Base-by-base conservation (phyloP, 257 asterid genomes). In the Ligustrum vulgare region DNA sequence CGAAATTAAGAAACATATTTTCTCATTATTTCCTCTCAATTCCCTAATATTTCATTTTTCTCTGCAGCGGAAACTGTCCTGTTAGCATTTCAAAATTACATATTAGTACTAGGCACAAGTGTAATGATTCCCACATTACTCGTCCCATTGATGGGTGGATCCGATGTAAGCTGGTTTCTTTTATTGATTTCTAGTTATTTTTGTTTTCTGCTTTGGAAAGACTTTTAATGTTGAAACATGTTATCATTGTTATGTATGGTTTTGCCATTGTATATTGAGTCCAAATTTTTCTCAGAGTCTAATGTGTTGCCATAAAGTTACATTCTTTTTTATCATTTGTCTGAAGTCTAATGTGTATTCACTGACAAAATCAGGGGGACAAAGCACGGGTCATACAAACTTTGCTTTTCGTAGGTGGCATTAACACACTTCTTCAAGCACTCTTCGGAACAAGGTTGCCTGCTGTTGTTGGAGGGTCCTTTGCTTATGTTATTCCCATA, bases 361-460 rank as follows among this genome's bases (percentile, higher is more conserved):
- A 16, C 75, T 74, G 72, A 75, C 81, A 67, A 23, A 35, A 66
- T 41, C 79, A 94, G 99, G 96, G 96, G 37, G 98, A 95, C 86
- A 95, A 95, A 84, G 99, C 96, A 31, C 86, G 80, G 58, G 99
- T 95, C 37, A 87, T 95, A 62, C 96, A 95, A 78, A 93, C 99
- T 1, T 83, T 95, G 86, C 96, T 95, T 37, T 95, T 95, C 60
- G 99, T 95, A 65, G 96, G 91, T 49, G 99, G 97, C 82, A 84
- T 95, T 69, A 95, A 95, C 78, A 95, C 98, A n/a, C 97, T 95
- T 80, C 93, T 95, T 72, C 99, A 95, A 79, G 75, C 98, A 67
- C 89, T 95, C 33, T 95, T 95, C 34, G 99, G 99, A 33, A 95
- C 99, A 15, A 86, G 99, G 88, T 84, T 95, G 73, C 99, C 99